Base-by-base conservation (phyloP, 768 basidiomycete genomes). In the Boletus sensibilis region DNA sequence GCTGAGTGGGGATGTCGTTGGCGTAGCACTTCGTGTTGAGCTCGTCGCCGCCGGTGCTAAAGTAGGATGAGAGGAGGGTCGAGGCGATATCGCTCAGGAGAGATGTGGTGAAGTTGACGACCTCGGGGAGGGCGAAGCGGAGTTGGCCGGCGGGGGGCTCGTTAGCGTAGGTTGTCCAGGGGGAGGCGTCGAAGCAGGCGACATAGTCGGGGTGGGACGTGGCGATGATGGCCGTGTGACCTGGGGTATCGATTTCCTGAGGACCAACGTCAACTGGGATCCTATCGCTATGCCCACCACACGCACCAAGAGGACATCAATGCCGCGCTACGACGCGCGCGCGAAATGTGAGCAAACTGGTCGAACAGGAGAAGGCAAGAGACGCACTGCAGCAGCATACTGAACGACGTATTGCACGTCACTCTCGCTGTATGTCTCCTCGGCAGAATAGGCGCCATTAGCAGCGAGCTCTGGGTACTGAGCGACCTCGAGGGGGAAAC, bases 101-200 rank as follows among this genome's bases (percentile, higher is more conserved):
- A 9, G 68, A 70, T 0, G 77, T 67, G 0, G 84, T 82, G 53
- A 91, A 94, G 40, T 82, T 75, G 54, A 82, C 73, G 9, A 86
- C 86, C 2, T 76, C 79, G 1, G 79, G 67, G 6, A 84, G 79
- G 1, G 87, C 85, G 51, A 94, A 79, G 40, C 88, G 86, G 12
- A 94, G 81, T 66, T 94, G 91, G 0, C 92, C 92, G 0, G 91
- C 82, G 0, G 92, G 92, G 1, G 92, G 92, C 59, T 93, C 87
- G 60, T 74, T 79, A 7, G 88, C 88, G 53, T 82, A 90, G 5
- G 68, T 72, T 0, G 72, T 18, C 86, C 88, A 88, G 0, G 86
- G 87, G 2, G 76, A 69, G 2, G 75, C 77, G 16, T 78, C 68
- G 16, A 74, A 67, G 62, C 92, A 93, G 1, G 90, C 91, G 38